Conservation (phyloP, 2,329 filamentous ascomycete genomes). For the Orbilia blumenaviensis region DNA sequence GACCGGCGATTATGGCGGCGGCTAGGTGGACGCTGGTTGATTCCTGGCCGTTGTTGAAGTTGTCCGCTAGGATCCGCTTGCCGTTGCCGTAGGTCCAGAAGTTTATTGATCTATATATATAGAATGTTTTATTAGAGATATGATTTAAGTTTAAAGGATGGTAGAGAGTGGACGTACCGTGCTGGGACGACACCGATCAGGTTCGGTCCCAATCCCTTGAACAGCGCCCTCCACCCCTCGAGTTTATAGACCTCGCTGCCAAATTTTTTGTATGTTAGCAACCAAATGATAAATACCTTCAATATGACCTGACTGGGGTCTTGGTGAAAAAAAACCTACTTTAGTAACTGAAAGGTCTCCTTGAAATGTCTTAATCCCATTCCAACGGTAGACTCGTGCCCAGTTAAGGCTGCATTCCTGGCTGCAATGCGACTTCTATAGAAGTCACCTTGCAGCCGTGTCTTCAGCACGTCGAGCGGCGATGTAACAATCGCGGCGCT, state of each 20-base stretch:
- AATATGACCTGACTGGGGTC: not conserved
- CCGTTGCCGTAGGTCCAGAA: conserved; percentile 94
- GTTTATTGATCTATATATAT: conserved; percentile 78
- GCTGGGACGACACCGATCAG: conserved; percentile 89
- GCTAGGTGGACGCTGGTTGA: conserved; percentile 79
- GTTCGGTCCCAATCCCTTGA: conserved; percentile 92
- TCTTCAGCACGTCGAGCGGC: conserved; percentile 92
- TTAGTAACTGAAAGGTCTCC: conserved; percentile 87
- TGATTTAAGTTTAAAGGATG: not conserved
- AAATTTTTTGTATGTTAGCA: conserved; percentile 20
- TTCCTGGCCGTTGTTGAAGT: conserved; percentile 75
- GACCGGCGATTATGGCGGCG: conserved; percentile 78
- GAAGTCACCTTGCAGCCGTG: conserved; percentile 90
- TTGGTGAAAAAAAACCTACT: conserved; percentile 64
- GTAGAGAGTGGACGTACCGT: conserved; percentile 61
- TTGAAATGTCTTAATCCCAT: conserved; percentile 69
- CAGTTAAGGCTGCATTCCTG: conserved; percentile 37
- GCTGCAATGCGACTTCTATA: conserved; percentile 79
- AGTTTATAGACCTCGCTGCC: conserved; percentile 69
- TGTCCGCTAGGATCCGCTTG: conserved; percentile 80
- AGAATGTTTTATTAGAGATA: not conserved
- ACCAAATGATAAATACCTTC: too few species aligned
- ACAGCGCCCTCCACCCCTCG: conserved; percentile 86
- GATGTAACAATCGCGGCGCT: conserved; percentile 91
- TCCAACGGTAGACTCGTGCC: conserved; percentile 45